Evolutionary conservation across 805 yeast genomes (phyloP).

Genomic region (Saturnispora halmiae): DNA sequence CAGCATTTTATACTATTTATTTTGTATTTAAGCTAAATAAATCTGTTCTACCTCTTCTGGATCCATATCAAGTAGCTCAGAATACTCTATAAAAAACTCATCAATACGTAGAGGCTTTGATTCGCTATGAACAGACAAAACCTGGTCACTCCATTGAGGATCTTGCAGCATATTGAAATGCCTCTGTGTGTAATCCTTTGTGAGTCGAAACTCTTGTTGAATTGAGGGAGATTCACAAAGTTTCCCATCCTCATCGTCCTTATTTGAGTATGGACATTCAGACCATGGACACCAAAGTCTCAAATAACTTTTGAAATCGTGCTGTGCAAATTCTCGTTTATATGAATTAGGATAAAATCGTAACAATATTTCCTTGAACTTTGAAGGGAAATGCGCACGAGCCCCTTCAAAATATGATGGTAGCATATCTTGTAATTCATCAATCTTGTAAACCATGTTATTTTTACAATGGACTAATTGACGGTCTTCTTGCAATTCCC

Average conservation of each 20-base stretch:
- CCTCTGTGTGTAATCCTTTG: constrained; percentile 23
- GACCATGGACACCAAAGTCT: constrained; percentile 44
- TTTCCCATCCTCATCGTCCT: constrained; percentile 14
- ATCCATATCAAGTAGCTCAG: no score
- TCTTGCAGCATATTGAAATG: constrained; percentile 17
- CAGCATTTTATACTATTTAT: background rate
- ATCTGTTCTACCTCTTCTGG: constrained; percentile 9
- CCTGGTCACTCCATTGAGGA: constrained; percentile 7
- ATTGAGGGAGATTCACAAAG: constrained; percentile 27
- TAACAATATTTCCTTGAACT: constrained; percentile 31
- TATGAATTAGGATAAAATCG: constrained; percentile 41
- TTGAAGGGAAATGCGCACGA: constrained; percentile 37
- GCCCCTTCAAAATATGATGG: constrained; percentile 53
- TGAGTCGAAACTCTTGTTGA: constrained; percentile 25
- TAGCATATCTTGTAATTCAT: constrained; percentile 45
- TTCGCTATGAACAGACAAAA: constrained; percentile 17
- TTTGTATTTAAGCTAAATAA: background rate
- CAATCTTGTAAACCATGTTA: constrained; percentile 42
- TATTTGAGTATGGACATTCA: constrained; percentile 23
- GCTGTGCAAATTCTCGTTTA: constrained; percentile 28
- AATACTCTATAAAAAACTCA: constrained; percentile 21
- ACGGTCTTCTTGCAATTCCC: constrained; percentile 24
- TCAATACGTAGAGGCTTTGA: constrained; percentile 24
- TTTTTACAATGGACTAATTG: constrained; percentile 34
- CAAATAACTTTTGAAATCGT: constrained; percentile 41